Percentiles rank a stretch among this genome's conserved stretches.
phyloP scores from a whole-genome alignment of 768 basidiomycete genomes.

The Lentinula sp. region DNA sequence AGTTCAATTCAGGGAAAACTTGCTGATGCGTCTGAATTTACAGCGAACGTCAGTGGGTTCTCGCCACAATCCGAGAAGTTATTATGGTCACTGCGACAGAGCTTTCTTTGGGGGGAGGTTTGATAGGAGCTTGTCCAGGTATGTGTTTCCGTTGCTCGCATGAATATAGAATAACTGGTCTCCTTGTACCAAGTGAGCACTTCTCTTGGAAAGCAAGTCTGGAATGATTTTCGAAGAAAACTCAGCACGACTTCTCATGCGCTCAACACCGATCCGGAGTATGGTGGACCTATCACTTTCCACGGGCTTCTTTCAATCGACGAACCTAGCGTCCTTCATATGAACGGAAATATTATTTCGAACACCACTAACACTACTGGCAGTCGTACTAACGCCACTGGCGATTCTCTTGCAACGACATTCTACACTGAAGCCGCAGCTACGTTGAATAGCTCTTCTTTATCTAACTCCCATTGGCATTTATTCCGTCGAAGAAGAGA shows the following conservation, averaged over 20 bases:
- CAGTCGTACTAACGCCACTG: not conserved
- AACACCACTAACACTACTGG: not conserved
- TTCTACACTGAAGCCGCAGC: not conserved
- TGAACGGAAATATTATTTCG: not conserved
- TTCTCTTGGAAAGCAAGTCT: not conserved
- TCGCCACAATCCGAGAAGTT: not conserved
- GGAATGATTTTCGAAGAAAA: not conserved
- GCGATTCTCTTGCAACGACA: not conserved
- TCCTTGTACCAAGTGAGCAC: not conserved
- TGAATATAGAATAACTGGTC: not conserved
- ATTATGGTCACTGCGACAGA: not conserved
- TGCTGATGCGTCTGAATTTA: not conserved
- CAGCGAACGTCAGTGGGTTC: not conserved
- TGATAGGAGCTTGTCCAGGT: slow-evolving; percentile 2
- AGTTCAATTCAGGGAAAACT: too few relatives aligned
- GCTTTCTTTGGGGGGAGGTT: not conserved
- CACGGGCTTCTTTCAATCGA: not conserved
- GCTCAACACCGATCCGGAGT: not conserved
- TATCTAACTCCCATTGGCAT: not conserved
- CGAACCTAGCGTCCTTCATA: not conserved
- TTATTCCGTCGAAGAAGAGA: not conserved
- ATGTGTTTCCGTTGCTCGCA: not conserved
- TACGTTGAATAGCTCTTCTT: not conserved
- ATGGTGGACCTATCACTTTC: not conserved
- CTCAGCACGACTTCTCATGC: not conserved